Evolutionary conservation across 202 grass and related monocot genomes (phyloP), one percentile per base, ranked within the genome.

Genomic region (Zizania palustris): DNA sequence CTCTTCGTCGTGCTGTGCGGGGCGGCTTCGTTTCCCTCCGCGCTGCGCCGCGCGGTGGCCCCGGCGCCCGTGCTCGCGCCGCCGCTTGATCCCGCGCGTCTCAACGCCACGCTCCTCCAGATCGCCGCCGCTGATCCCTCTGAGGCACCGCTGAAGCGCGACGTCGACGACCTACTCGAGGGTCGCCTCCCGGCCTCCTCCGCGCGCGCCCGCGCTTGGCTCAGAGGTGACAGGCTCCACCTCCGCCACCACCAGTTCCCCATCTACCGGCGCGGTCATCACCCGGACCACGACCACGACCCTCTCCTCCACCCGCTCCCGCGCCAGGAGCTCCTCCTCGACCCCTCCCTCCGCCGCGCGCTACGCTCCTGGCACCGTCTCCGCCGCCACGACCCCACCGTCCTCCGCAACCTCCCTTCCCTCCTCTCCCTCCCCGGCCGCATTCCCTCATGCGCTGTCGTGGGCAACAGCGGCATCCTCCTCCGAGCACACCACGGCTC

Each of bases 381-480:
- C 54, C 93, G 85, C 72, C 86, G 86, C 67, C 80, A 90, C 74
- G 87, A 97, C 22, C 83, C 90, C 0, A 5, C 82, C 56, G 80
- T 93, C 66, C 87, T 97, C 70, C 69, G 19, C 42, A 38, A 61
- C 67, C 90, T 76, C 70, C 65, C 50, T 16, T n/a, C 67, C 71
- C 10, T 75, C 33, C 54, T 33, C 4, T 20, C 34, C 3, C 8
- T 13, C 19, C 14, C 72, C 6, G 35, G 28, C 59, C 65, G 57
- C 34, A 63, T 69, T 79, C 64, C 65, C 28, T 28, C 28, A 0
- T 28, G 28, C 28, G 28, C 5, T n/a, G 33, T 36, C 40, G 50
- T 8, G 12, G 59, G n/a, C n/a, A 97, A 97, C 74, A 97, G 93
- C 45, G 93, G 93, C 58, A 89, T 97, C 80, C 91, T 97, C 76